Conservation (phyloP, 2,329 filamentous ascomycete species). For the Apiospora hydei region DNA sequence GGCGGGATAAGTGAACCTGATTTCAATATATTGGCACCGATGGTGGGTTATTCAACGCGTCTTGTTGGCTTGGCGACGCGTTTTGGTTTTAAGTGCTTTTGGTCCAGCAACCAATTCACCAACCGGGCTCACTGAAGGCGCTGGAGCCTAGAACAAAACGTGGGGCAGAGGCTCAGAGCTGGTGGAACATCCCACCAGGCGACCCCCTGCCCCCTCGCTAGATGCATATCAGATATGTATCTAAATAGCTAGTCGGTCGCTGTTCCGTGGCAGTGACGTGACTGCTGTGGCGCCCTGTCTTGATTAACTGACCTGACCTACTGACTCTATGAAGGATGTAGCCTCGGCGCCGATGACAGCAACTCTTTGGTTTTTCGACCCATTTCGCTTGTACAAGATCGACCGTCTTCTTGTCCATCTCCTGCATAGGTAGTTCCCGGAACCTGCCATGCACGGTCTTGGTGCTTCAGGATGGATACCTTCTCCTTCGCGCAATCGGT, state of each 20-base stretch:
- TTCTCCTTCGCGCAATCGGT: constrained; percentile 95
- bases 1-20: neutral
- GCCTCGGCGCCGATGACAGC: neutral
- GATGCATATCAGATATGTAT: constrained; percentile 11
- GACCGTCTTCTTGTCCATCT: neutral
- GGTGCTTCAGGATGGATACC: constrained; percentile 73
- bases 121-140: neutral
- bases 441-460: constrained; percentile 17
- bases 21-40: neutral
- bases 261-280: constrained; percentile 2
- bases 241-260: neutral
- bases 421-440: neutral
- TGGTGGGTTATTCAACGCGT: constrained; percentile 14
- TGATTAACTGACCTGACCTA: neutral
- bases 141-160: neutral
- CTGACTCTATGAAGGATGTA: neutral
- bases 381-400: neutral
- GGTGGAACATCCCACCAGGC: neutral
- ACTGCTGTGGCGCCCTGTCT: constrained; percentile 4
- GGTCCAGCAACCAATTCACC: neutral
- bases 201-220: neutral
- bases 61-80: constrained; percentile 14
- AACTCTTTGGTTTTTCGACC: neutral
- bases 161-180: constrained; percentile 6
- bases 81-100: constrained; percentile 21